Evolutionary conservation across 129 eudicot genomes (phyloP), one percentile per base, ranked within the genome.

Genomic region (Flaveria trinervia): DNA sequence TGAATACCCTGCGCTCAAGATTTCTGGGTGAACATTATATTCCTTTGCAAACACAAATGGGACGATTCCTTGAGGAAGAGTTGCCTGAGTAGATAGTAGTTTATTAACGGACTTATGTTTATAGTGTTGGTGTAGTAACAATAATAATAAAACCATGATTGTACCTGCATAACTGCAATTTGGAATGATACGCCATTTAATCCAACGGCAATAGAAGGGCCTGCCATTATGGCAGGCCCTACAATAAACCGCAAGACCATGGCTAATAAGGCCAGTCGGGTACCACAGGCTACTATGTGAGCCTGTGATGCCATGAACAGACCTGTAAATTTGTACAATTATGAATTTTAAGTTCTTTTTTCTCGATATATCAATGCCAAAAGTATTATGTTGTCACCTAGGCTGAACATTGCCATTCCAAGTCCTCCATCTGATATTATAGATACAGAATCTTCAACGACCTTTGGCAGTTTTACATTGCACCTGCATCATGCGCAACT

Each of bases 321-420:
- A 67, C 97, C 97, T 91, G 46, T n/a, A 22, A 78, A 76, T 22
- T 57, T 43, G 76, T 49, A 26, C 49, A 44, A 26, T 33, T 67
- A 36, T 33, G 41, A 36, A 17, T 45, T 33, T 41, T 17, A 50
- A 22, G n/a, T 17, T 8, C 7, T 62, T 70, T 48, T 18, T 2
- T 60, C 25, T 10, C 17, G 33, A 41, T 57, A n/a, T 57, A 51
- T 57, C 22, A 44, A 9, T 33, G 30, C 11, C 1, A 49, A 68
- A 22, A 43, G 66, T 11, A n/a, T 30, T 39, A 52, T 61, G 48
- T 55, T 41, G 51, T 45, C 77, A 92, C 96, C 97, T 80, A 92
- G 70, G 85, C 97, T 92, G 88, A 89, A 92, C 97, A 92, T 92
- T 75, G 97, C 91, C 97, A 92, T 92, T 77, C 97, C 97, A 9